phyloP scores from a whole-genome alignment of 2,329 filamentous ascomycete species.

The Diaporthe aspalathi region DNA sequence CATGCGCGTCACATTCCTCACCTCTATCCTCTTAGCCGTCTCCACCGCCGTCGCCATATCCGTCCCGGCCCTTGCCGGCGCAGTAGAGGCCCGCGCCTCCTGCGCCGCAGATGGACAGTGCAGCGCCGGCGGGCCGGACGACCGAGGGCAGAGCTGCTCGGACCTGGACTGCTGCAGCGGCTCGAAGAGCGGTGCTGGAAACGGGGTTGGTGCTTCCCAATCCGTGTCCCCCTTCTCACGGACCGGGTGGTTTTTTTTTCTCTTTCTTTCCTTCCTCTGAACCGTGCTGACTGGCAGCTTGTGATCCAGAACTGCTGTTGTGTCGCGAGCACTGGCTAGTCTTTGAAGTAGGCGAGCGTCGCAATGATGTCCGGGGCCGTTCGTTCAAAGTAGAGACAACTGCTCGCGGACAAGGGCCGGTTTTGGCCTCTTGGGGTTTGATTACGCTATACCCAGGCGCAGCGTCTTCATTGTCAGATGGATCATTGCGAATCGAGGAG shows the following conservation, averaged over 20 bases:
- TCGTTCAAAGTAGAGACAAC: not conserved
- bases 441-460: not conserved
- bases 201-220: not conserved
- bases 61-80: not conserved
- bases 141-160: not conserved
- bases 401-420: not conserved
- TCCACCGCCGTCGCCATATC: not conserved
- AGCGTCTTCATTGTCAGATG: not conserved
- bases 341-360: not conserved
- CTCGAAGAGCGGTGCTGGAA: not conserved
- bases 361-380: not conserved
- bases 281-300: not conserved
- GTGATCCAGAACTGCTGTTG: slow-evolving; percentile 1
- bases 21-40: not conserved
- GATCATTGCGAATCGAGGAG: not conserved
- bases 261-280: not conserved
- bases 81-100: not conserved
- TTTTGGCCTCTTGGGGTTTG: too few species aligned
- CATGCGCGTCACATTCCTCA: not conserved
- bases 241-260: too few species aligned
- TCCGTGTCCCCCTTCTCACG: too few species aligned
- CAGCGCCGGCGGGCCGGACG: not conserved
- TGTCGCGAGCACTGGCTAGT: not conserved
- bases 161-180: slow-evolving; percentile 20
- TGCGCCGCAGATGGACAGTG: slow-evolving; percentile 6